Base-by-base conservation (phyloP, 2,329 filamentous ascomycete genomes). In the Mycocentrospora acerina region DNA sequence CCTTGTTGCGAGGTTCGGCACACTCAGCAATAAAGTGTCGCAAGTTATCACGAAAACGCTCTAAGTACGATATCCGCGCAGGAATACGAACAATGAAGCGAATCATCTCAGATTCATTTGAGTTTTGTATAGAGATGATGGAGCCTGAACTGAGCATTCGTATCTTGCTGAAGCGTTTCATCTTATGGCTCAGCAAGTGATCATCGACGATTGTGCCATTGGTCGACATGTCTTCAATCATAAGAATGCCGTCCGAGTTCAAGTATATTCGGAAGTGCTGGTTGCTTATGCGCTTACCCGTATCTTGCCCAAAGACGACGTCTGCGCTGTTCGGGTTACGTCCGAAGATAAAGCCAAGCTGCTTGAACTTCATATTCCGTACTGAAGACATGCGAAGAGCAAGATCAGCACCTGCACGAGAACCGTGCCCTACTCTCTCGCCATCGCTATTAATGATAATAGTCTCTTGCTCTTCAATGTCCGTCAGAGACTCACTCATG, bases 191-290 rank as follows among this genome's bases (percentile, higher is more conserved):
- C 12, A 98, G 75, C 24, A 88, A 72, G 13, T 75, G 72, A 16
- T 80, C 77, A 67, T 97, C 90, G 40, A 97, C 88, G 43, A 88
- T 75, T 4, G 93, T 97, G 18, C 93, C 93, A 59, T 97, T 98
- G n/a, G 90, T 96, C 0, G 93, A 97, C 62, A 83, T 80, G 61
- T 98, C 93, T 65, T 95, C 85, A 10, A 97, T 73, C 89, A 98
- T 95, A 49, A 96, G 77, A 40, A 87, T 83, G 18, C 86, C 88
- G 48, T 88, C 81, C n/a, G 82, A 75, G 56, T 94, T 98, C 55
- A 95, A 77, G 60, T 86, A 95, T 46, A 98, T 95, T 36, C 89
- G 85, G 64, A 97, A 98, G 64, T 98, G 93, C n/a, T 86, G 78
- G 62, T 97, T 96, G 73, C 91, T 97, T 43, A 98, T 79, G 29